These are phyloP conservation scores for Coleophoma eucalyptorum DNA, from an alignment of 2,329 filamentous ascomycete species.

Conservation along the genomic window DNA sequence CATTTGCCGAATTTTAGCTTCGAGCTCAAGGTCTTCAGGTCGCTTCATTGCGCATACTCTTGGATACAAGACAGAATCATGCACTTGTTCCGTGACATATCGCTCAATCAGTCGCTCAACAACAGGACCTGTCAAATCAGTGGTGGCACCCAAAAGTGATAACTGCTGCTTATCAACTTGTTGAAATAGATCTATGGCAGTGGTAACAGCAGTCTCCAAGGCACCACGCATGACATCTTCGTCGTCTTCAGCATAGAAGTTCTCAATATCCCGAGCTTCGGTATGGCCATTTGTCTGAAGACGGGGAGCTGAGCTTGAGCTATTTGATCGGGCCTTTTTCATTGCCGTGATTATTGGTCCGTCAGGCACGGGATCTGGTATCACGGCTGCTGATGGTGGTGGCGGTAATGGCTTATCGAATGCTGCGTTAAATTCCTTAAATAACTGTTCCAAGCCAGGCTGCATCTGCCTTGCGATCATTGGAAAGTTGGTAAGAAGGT, in stretches of 20 bases:
- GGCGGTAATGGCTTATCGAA: slow-evolving; percentile 82
- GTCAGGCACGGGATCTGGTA: slow-evolving; percentile 54
- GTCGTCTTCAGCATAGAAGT: slow-evolving; percentile 80
- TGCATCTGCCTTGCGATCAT: slow-evolving; percentile 98
- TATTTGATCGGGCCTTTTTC: slow-evolving; percentile 51
- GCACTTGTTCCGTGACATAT: slow-evolving; percentile 90
- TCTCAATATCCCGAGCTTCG: slow-evolving; percentile 40
- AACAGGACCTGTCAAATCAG: slow-evolving; percentile 84
- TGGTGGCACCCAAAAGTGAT: slow-evolving; percentile 86
- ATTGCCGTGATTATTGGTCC: slow-evolving; percentile 52
- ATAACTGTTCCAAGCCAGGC: slow-evolving; percentile 80
- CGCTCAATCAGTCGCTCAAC: slow-evolving; percentile 94
- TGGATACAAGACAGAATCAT: slow-evolving; percentile 79
- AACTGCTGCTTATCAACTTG: slow-evolving; percentile 93
- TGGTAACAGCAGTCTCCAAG: slow-evolving; percentile 86
- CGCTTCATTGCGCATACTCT: slow-evolving; percentile 74
- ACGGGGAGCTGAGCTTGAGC: slow-evolving; percentile 28
- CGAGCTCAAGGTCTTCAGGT: slow-evolving; percentile 80
- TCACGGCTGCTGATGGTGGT: slow-evolving; percentile 58
- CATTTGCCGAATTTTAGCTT: slow-evolving; percentile 90
- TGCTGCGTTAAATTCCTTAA: slow-evolving; percentile 82
- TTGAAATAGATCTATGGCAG: slow-evolving; percentile 93
- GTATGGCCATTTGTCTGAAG: slow-evolving; percentile 31
- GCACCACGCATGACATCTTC: slow-evolving; percentile 87
- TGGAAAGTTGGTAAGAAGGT: slow-evolving; percentile 86